Base-by-base conservation (phyloP, 495 filamentous ascomycete genomes). In the Lasiosphaeris hirsuta region DNA sequence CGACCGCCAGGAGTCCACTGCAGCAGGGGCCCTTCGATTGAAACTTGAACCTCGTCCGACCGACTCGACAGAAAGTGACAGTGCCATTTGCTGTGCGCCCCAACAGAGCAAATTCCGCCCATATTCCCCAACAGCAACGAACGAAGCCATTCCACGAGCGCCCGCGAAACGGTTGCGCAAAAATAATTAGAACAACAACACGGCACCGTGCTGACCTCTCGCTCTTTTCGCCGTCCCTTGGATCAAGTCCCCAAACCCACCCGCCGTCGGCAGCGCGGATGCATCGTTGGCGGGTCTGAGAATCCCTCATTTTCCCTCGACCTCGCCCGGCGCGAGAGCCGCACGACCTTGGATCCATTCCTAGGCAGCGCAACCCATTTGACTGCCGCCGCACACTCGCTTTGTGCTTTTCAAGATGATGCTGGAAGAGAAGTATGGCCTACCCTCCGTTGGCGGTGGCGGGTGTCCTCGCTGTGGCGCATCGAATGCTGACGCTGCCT, bases 391-490 rank as follows among this genome's bases (percentile, higher is more conserved):
- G 66, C 71, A 66, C 23, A 5, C 59, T 75, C 65, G 65, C 63
- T 71, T 66, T 15, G 10, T 50, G 19, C 9, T 30, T 33, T 68
- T 62, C 64, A 69, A 73, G 71, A 86, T 75, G 63, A 91, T 90
- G 84, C 58, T 93, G 71, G 87, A 90, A 75, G 90, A 95, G 70
- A 95, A 94, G 90, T 95, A 88, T 63, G 87, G 72, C 63, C 59
- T 57, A 15, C 19, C 45, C 40, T 52, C 39, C 39, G 53, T 43
- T 36, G 49, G 15, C n/a, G 38, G 13, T 39, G 10, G n/a, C 13
- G 33, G 18, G 49, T 15, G 10, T 35, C 5, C 0, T 38, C 19
- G 19, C 52, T 41, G 54, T 45, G 52, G 49, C 47, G 61, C 45
- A 62, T 40, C 15, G 23, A 19, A 43, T 48, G 56, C 60, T 63